A percentile compares a stretch with the other conserved stretches of the same genome.
These are phyloP conservation scores for Gaillardinia entomophila DNA, from an alignment of 805 yeast genomes.

Conservation along the genomic window DNA sequence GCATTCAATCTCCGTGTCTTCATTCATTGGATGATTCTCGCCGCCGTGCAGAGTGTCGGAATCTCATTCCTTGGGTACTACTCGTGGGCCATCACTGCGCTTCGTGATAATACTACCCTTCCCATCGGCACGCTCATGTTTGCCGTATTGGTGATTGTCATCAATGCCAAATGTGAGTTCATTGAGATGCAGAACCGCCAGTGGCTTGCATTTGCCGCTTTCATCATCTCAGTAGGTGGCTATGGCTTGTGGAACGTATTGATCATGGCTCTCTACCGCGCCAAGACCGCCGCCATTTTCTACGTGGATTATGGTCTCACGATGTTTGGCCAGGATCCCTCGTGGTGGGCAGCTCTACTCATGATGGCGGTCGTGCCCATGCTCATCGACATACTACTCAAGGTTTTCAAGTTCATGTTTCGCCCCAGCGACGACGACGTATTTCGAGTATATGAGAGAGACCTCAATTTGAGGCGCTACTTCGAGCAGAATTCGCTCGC, in stretches of 20 bases:
- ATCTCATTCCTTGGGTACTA: conserved; percentile 62
- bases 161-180: conserved; percentile 73
- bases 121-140: conserved; percentile 77
- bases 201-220: conserved; percentile 60
- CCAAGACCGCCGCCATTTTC: conserved; percentile 51
- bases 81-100: conserved; percentile 66
- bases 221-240: conserved; percentile 71
- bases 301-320: conserved; percentile 67
- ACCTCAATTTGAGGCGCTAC: conserved; percentile 54
- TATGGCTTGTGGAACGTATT: conserved; percentile 81
- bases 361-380: conserved; percentile 54
- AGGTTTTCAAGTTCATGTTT: conserved; percentile 50
- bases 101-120: conserved; percentile 69
- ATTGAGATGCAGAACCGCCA: conserved; percentile 76
- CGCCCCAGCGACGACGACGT: conserved; percentile 71
- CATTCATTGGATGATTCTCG: conserved; percentile 71
- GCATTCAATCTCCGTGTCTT: conserved; percentile 70
- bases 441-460: conserved; percentile 74
- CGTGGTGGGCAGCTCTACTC: conserved; percentile 81
- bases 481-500: conserved; percentile 69
- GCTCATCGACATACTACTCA: conserved; percentile 59
- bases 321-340: conserved; percentile 72
- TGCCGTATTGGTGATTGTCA: conserved; percentile 64
- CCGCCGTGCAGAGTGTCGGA: conserved; percentile 65
- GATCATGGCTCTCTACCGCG: conserved; percentile 61